A percentile compares a stretch with the other conserved stretches of the same genome.
phyloP scores from a whole-genome alignment of 1,284 basidiomycete genomes.

The Cerrena zonata region DNA sequence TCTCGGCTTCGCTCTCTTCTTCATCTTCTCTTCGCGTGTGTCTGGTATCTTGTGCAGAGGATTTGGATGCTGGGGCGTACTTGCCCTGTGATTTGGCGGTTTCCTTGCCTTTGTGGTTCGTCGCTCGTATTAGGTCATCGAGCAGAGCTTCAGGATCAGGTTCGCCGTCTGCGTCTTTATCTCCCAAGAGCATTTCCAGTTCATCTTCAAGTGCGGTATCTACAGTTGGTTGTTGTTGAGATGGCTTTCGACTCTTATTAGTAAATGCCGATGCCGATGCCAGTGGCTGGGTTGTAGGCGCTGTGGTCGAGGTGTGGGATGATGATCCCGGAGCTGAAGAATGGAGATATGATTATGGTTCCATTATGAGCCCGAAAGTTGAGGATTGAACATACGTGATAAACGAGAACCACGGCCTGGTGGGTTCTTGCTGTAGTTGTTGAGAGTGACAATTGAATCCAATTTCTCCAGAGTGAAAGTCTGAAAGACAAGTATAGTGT shows the following conservation, averaged over 20 bases:
- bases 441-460: conserved; percentile 55
- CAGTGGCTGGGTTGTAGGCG: conserved; percentile 6
- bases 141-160: neutral
- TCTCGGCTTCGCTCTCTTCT: neutral
- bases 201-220: conserved; percentile 1
- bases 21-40: neutral
- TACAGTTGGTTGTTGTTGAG: neutral
- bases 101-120: neutral
- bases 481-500: conserved; percentile 29
- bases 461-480: conserved; percentile 69
- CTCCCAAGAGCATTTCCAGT: neutral
- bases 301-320: conserved; percentile 13
- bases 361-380: neutral
- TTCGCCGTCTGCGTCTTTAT: neutral
- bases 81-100: neutral
- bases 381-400: conserved; percentile 1
- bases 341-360: conserved; percentile 9
- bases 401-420: conserved; percentile 36
- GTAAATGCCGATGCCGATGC: neutral
- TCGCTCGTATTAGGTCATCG: neutral
- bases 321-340: conserved; percentile 19
- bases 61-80: neutral
- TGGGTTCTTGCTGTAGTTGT: conserved; percentile 42
- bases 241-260: neutral
- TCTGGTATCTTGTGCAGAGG: neutral